Conservation (phyloP, 768 basidiomycete species). For the Naganishia randhawae region DNA sequence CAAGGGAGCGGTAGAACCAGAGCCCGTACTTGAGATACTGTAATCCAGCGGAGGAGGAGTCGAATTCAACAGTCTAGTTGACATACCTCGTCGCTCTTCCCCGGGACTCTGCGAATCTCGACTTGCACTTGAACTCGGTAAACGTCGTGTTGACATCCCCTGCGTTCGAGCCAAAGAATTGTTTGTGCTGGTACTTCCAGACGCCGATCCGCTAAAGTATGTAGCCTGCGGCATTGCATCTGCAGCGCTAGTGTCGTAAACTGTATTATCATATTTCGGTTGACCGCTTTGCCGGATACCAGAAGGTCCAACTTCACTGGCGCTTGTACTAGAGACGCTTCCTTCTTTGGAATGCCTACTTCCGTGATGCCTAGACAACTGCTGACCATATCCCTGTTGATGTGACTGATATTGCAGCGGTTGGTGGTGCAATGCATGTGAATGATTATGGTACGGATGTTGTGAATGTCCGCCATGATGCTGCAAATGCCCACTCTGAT, state of each 20-base stretch:
- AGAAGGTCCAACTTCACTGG: conserved; percentile 3
- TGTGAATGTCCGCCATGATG: background rate
- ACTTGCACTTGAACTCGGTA: conserved; percentile 30
- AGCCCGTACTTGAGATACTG: conserved; percentile 13
- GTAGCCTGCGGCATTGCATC: background rate
- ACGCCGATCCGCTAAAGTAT: background rate
- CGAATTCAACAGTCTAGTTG: background rate
- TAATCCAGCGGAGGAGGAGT: conserved; percentile 15
- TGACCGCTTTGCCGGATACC: conserved; percentile 8
- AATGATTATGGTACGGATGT: background rate
- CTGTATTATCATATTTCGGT: conserved; percentile 18
- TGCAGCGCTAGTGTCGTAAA: background rate
- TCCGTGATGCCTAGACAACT: background rate
- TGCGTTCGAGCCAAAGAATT: background rate
- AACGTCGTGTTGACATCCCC: conserved; percentile 5
- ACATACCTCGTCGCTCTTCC: conserved; percentile 24
- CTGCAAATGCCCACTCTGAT: conserved; percentile 1
- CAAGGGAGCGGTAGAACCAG: conserved; percentile 10
- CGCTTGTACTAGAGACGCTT: conserved; percentile 37
- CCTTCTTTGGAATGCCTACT: conserved; percentile 46
- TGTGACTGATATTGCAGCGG: background rate
- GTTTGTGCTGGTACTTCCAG: background rate
- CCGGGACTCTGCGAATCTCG: conserved; percentile 27
- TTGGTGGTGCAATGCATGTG: conserved; percentile 3
- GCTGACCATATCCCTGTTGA: background rate